Conservation (phyloP, 768 basidiomycete species). For the Steccherinum ochraceum region DNA sequence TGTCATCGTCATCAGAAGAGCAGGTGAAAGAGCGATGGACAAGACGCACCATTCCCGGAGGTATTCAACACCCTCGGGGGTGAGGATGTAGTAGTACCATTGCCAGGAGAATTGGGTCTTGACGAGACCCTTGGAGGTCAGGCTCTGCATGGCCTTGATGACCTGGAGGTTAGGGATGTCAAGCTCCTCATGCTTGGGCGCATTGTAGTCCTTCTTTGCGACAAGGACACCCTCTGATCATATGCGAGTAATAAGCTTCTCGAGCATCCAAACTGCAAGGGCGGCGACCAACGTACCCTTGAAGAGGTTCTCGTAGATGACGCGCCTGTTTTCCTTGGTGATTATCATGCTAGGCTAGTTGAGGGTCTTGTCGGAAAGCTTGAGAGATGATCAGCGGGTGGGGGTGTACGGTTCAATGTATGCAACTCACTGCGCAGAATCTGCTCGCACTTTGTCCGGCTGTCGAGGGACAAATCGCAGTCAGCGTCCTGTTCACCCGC, state of each 20-base stretch:
- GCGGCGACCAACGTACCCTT: constrained; percentile 72
- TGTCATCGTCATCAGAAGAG: not conserved
- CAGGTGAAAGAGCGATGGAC: not conserved
- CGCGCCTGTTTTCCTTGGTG: constrained; percentile 87
- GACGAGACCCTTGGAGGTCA: constrained; percentile 76
- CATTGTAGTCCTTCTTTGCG: constrained; percentile 99
- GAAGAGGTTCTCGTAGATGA: constrained; percentile 99
- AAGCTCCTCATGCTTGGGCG: constrained; percentile 90
- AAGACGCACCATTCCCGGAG: constrained; percentile 76
- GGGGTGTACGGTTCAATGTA: not conserved
- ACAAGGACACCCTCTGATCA: constrained; percentile 91
- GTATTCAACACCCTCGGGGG: constrained; percentile 95
- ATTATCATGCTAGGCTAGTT: constrained; percentile 79
- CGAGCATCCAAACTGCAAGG: too few relatives aligned
- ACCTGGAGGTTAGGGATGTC: constrained; percentile 62
- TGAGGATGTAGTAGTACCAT: constrained; percentile 97
- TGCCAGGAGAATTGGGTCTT: constrained; percentile 99
- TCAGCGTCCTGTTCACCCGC: constrained; percentile 13
- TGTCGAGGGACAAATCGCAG: constrained; percentile 16
- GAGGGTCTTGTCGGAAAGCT: constrained; percentile 27
- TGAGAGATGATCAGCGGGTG: not conserved
- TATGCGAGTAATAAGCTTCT: not conserved
- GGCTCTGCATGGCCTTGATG: constrained; percentile 65
- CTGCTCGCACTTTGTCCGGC: constrained; percentile 29
- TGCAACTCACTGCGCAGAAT: constrained; percentile 27